Evolutionary conservation across 1,284 basidiomycete genomes (phyloP), one percentile per base, ranked within the genome.

Genomic region (Rhodotorula sp.): DNA sequence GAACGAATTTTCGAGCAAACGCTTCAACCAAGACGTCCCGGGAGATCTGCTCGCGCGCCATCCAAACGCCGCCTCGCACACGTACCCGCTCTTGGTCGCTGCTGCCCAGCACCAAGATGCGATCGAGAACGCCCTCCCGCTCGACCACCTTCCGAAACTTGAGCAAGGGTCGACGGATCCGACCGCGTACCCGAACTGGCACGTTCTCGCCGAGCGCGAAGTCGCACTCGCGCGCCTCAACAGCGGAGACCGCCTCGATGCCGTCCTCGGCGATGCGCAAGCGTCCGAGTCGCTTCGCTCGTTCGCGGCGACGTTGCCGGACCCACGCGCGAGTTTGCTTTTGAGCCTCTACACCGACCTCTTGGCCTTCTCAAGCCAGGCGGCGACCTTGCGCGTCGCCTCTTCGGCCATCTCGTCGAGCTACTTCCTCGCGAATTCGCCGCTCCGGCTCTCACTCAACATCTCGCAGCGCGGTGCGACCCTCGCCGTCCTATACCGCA

Each of bases 381-480:
- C 64, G n/a, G 37, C 66, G 5, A n/a, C 54, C 24, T 51, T 73
- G 7, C 72, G 67, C 53, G 26, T 62, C 18, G 51, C 66, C 4
- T 65, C 64, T 14, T 48, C 55, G 7, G 42, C 58, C 22, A 68
- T 73, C 59, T 59, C 66, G 17, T 66, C 62, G 17, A 62, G 64
- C 14, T 73, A 70, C 45, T 67, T 73, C 29, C 44, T 53, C 57
- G 63, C 64, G 24, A 56, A 55, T 18, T 66, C 66, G 1, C 69
- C 72, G 0, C 48, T 64, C 29, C 72, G 66, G 6, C 61, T 73
- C 48, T 55, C 56, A 7, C 72, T 73, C 12, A 67, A 69, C 10
- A 66, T 73, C 61, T 54, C 60, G 7, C 65, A 68, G 29, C 68
- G 72, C 5, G 72, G 62, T 1, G 64, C 72, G 4, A 30, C 68